Evolutionary conservation across 1,284 basidiomycete species (phyloP).

Genomic region (Moesziomyces sp.): DNA sequence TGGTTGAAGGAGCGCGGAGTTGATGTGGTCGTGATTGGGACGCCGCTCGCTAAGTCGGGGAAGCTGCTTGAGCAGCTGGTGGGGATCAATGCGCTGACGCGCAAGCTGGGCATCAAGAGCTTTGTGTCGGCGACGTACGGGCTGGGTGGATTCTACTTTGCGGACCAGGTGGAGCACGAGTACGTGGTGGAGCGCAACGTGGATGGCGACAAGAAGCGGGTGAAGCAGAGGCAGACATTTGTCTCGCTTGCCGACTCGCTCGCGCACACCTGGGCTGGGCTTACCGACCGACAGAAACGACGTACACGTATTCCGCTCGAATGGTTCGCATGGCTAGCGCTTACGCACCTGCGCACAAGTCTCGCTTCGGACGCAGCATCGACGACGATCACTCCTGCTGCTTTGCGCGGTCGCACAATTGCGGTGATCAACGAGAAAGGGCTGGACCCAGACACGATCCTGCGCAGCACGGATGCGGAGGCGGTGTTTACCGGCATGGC

Average conservation of each 20-base stretch:
- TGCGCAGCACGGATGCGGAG: slow-evolving; percentile 3
- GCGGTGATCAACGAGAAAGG: slow-evolving; percentile 31
- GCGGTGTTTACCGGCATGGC: slow-evolving; percentile 23
- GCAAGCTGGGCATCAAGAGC: slow-evolving; percentile 71
- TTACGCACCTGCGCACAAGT: slow-evolving; percentile 16
- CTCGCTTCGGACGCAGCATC: background rate
- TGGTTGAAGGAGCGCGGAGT: slow-evolving; percentile 71
- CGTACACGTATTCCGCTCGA: slow-evolving; percentile 21
- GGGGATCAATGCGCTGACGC: slow-evolving; percentile 79
- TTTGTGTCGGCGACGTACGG: slow-evolving; percentile 90
- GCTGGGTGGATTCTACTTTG: slow-evolving; percentile 92
- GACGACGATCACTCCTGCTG: slow-evolving; percentile 6
- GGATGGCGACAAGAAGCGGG: slow-evolving; percentile 69
- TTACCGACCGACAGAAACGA: slow-evolving; percentile 66
- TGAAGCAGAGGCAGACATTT: slow-evolving; percentile 76
- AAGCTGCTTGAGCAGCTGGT: slow-evolving; percentile 71
- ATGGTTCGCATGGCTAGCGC: slow-evolving; percentile 30
- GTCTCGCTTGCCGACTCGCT: slow-evolving; percentile 74
- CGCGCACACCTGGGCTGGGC: slow-evolving; percentile 74
- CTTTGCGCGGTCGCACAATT: slow-evolving; percentile 10
- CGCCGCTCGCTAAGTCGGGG: slow-evolving; percentile 3
- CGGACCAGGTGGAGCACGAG: slow-evolving; percentile 86
- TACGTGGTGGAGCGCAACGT: slow-evolving; percentile 79
- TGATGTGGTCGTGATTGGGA: slow-evolving; percentile 58
- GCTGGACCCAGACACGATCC: slow-evolving; percentile 10